Base-by-base conservation (phyloP, 345 rosid species). In the Psidium friedrichsthalianum region DNA sequence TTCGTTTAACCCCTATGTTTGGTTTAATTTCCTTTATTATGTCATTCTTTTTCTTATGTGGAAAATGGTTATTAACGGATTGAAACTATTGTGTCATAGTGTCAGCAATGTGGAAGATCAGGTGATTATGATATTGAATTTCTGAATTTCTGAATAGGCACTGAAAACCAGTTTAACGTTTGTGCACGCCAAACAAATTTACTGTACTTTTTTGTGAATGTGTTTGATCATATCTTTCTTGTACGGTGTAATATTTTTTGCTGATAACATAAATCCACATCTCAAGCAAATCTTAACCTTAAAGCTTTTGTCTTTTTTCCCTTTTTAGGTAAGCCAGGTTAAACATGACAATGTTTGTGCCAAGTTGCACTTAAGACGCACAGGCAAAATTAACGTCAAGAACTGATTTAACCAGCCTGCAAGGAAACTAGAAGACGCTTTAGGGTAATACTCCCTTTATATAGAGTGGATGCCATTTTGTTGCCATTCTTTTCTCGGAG, bases 371-470 rank as follows among this genome's bases (percentile, higher is more conserved):
- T 96, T 96, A 85, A 94, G 91, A 96, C 94, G 93, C 96, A 94
- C 56, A 94, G 98, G 98, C 98, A 94, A 57, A 94, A 95, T 88
- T 93, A n/a, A 93, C 86, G 96, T 95, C 14, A 95, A 87, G 91
- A 95, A 96, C 2, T 95, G 98, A 98, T 95, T 95, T 78, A 94
- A 95, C 91, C 98, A 95, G 58, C 98, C 98, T 18, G 98, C 98
- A 2, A 90, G 98, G 53, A 94, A 94, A 87, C 88, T 29, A 89
- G 96, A 74, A 92, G 98, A 87, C 92, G 98, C 51, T 9, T 87
- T n/a, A n/a, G 76, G 96, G 98, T 92, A 55, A 29, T 42, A 42
- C 44, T 4, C 44, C 44, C 44, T 42, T 42, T 40, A 42, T 42
- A 42, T 42, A 42, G 44, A 42, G 5, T 42, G n/a, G 44, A 42